phyloP scores from a whole-genome alignment of 2,329 filamentous ascomycete species.

The Fusarium tupiense region DNA sequence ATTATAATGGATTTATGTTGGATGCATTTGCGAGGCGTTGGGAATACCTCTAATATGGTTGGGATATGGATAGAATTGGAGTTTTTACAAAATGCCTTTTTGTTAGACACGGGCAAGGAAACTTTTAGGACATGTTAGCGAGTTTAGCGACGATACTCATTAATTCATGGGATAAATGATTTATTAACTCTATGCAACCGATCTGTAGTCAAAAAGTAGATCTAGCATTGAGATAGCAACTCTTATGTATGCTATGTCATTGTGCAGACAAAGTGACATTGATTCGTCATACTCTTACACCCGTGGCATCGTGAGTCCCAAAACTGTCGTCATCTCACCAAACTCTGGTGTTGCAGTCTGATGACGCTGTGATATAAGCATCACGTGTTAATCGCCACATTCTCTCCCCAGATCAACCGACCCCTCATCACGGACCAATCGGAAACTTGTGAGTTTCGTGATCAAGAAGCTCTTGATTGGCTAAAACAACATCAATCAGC shows the following conservation, averaged over 20 bases:
- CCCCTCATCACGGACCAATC: constrained; percentile 49
- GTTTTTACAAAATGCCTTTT: not conserved
- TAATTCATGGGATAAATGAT: not conserved
- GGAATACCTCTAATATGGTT: not conserved
- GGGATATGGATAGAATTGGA: constrained; percentile 11
- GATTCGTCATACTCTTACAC: not conserved
- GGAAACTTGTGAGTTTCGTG: constrained; percentile 37
- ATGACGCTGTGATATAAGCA: constrained; percentile 30
- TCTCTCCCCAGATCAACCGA: constrained; percentile 31
- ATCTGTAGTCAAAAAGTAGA: not conserved
- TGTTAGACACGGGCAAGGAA: not conserved
- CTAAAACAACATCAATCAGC: constrained; percentile 36
- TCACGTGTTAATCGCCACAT: constrained; percentile 42
- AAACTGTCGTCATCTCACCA: constrained; percentile 23
- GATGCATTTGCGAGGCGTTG: constrained; percentile 23
- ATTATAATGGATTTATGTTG: not conserved
- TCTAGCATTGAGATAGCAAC: not conserved
- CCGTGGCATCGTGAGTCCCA: constrained; percentile 17
- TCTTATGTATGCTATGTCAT: not conserved
- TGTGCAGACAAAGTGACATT: not conserved
- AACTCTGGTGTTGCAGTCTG: constrained; percentile 16
- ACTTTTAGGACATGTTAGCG: not conserved
- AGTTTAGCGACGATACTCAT: not conserved
- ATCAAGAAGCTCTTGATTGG: constrained; percentile 39
- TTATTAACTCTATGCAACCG: not conserved